phyloP scores from a whole-genome alignment of 2,329 filamentous ascomycete genomes.

The Aspergillus jensenii region DNA sequence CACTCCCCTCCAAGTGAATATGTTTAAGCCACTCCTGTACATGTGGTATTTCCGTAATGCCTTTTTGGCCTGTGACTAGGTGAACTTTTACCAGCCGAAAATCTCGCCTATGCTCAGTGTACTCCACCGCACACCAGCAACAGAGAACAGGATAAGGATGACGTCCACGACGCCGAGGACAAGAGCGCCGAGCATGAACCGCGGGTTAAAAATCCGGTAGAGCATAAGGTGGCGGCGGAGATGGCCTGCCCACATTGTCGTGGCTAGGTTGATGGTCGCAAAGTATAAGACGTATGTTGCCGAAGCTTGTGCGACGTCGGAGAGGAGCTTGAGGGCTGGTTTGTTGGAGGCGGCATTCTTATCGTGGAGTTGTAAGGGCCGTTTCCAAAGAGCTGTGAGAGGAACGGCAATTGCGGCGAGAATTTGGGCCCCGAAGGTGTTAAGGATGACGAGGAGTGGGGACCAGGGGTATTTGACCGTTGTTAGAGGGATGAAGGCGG shows the following conservation, averaged over 20 bases:
- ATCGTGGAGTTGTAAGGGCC: constrained; percentile 69
- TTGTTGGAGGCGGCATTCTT: constrained; percentile 20
- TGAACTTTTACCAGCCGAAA: constrained; percentile 69
- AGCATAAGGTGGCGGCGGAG: constrained; percentile 92
- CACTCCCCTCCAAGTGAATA: background rate
- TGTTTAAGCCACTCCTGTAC: background rate
- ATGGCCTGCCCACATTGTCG: constrained; percentile 86
- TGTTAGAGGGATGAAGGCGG: constrained; percentile 84
- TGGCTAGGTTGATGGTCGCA: constrained; percentile 77
- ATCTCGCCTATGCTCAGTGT: constrained; percentile 78
- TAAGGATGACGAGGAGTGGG: constrained; percentile 76
- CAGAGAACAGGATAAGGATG: constrained; percentile 67
- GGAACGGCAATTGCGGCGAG: constrained; percentile 78
- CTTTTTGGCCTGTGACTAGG: background rate
- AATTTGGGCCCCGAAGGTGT: constrained; percentile 88
- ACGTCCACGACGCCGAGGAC: constrained; percentile 76
- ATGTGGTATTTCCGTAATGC: background rate
- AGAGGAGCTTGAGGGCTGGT: constrained; percentile 53
- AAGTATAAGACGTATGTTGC: constrained; percentile 79
- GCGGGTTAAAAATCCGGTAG: constrained; percentile 86
- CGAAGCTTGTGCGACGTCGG: constrained; percentile 68
- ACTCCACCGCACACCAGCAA: constrained; percentile 74
- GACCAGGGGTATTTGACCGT: constrained; percentile 86
- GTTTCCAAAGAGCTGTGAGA: constrained; percentile 84
- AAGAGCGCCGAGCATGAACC: constrained; percentile 79